Percentiles rank a stretch among this genome's conserved stretches.
Evolutionary conservation across 2,329 filamentous ascomycete genomes (phyloP).

Genomic region (Ilyonectria mors-panacis): DNA sequence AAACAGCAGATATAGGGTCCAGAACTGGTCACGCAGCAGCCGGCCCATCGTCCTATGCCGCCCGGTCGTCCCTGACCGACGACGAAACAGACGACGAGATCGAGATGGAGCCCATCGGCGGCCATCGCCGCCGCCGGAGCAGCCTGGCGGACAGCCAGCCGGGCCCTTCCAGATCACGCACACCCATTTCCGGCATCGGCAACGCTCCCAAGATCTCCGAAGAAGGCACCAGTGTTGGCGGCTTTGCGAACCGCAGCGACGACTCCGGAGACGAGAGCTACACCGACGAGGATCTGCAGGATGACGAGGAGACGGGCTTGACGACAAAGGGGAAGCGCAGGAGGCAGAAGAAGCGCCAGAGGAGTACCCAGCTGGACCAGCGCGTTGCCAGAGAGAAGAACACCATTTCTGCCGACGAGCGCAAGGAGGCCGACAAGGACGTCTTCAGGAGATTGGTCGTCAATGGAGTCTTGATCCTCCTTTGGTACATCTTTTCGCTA

Average conservation of each 20-base stretch:
- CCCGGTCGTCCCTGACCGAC: slow-evolving; percentile 35
- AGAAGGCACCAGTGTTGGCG: slow-evolving; percentile 53
- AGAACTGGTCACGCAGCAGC: slow-evolving; percentile 36
- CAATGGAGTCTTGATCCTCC: slow-evolving; percentile 84
- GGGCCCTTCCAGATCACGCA: slow-evolving; percentile 47
- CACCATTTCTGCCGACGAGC: slow-evolving; percentile 76
- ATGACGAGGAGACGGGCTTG: slow-evolving; percentile 92
- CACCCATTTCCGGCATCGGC: slow-evolving; percentile 43
- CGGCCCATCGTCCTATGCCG: slow-evolving; percentile 37
- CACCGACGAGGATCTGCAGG: slow-evolving; percentile 81
- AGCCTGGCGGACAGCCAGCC: slow-evolving; percentile 57
- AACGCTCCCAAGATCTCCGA: slow-evolving; percentile 62
- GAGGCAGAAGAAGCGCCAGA: slow-evolving; percentile 75
- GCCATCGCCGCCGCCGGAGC: slow-evolving; percentile 70
- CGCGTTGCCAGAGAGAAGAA: slow-evolving; percentile 73
- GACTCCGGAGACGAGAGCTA: slow-evolving; percentile 67
- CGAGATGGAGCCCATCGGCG: slow-evolving; percentile 70
- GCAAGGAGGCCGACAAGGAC: slow-evolving; percentile 81
- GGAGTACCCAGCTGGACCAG: slow-evolving; percentile 79
- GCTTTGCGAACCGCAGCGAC: slow-evolving; percentile 47
- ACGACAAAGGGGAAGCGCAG: slow-evolving; percentile 80
- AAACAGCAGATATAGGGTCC: slow-evolving; percentile 14
- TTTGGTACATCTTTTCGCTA: slow-evolving; percentile 94
- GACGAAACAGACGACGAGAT: slow-evolving; percentile 57
- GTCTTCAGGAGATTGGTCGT: slow-evolving; percentile 78